These are phyloP conservation scores for Psilocybe cubensis DNA, from an alignment of 768 basidiomycete species.

Conservation along the genomic window DNA sequence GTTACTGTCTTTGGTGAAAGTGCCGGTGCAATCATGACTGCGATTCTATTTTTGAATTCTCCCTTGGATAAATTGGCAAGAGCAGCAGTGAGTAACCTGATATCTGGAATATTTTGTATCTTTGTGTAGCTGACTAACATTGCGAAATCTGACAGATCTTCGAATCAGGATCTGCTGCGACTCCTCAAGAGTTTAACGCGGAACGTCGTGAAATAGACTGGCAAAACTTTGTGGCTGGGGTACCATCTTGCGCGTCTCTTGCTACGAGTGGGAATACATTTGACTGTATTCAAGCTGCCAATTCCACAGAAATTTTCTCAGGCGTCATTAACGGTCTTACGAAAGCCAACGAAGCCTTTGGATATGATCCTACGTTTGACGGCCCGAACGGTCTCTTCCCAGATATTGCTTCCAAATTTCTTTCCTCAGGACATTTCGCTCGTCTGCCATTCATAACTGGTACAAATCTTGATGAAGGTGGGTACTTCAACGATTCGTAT, in stretches of 20 bases:
- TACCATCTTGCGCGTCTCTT: constrained; percentile 33
- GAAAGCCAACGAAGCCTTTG: constrained; percentile 20
- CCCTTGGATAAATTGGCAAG: constrained; percentile 34
- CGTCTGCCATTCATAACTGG: constrained; percentile 49
- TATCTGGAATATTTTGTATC: background rate
- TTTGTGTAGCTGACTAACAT: background rate
- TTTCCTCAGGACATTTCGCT: constrained; percentile 28
- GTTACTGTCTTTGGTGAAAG: constrained; percentile 60
- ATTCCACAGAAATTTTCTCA: constrained; percentile 25
- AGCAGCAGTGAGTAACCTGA: constrained; percentile 28
- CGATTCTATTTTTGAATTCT: constrained; percentile 41
- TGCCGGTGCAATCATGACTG: constrained; percentile 53
- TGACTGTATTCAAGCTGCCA: constrained; percentile 31
- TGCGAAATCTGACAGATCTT: constrained; percentile 35
- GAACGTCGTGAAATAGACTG: constrained; percentile 36
- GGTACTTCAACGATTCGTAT: constrained; percentile 17
- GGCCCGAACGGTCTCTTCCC: constrained; percentile 42
- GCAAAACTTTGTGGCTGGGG: constrained; percentile 40
- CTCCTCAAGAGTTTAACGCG: constrained; percentile 33
- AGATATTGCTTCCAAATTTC: constrained; percentile 39
- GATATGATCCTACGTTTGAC: constrained; percentile 44
- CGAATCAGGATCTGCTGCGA: constrained; percentile 42
- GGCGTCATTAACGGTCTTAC: constrained; percentile 19
- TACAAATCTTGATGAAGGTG: constrained; percentile 50
- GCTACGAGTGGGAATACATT: constrained; percentile 34